Base-by-base conservation (phyloP, 106 monocot species). In the Alisma plantagoaquatica region DNA sequence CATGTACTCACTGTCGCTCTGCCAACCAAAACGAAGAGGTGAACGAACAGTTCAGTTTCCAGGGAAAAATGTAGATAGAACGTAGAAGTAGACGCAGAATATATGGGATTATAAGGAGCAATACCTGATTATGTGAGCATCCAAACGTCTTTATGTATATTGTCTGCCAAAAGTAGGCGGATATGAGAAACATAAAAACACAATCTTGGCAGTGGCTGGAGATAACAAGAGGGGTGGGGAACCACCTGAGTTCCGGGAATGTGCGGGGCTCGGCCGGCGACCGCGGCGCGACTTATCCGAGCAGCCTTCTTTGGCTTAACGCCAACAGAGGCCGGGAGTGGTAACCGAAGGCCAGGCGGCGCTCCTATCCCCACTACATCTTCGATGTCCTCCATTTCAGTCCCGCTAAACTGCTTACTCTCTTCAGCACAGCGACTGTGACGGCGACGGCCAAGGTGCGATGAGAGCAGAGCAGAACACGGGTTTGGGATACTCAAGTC, bases 1-100 rank as follows among this genome's bases (percentile, higher is more conserved):
- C 98, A 99, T 99, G 59, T 91, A 99, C 59, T 99, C 98, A 70
- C 98, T 99, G 63, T 99, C 90, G 77, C 90, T 99, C 90, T 91
- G 82, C 46, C 28, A 38, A 7, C 35, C 6, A 7, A 7, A 38
- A 14, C 35, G 14, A 38, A 38, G 14, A 38, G 9, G 14, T 7
- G 14, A 38, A 38, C 35, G 9, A 38, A 38, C 35, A 38, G 14
- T 7, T 38, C 14, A 38, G 35, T 7, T 7, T 38, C 35, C 35
- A 38, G 9, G 6, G 6, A 14, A 38, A 38, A 6, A 38, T 7
- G 35, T 14, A 7, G 35, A 14, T 38, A 38, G 9, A n/a, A n/a
- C n/a, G n/a, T n/a, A n/a, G n/a, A n/a, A n/a, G n/a, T n/a, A n/a
- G n/a, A n/a, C n/a, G n/a, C 14, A 6, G 35, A 38, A 14, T 14